Evolutionary conservation across 2,329 filamentous ascomycete species (phyloP), one percentile per base, ranked within the genome.

Genomic region (Macrophomina tecta): DNA sequence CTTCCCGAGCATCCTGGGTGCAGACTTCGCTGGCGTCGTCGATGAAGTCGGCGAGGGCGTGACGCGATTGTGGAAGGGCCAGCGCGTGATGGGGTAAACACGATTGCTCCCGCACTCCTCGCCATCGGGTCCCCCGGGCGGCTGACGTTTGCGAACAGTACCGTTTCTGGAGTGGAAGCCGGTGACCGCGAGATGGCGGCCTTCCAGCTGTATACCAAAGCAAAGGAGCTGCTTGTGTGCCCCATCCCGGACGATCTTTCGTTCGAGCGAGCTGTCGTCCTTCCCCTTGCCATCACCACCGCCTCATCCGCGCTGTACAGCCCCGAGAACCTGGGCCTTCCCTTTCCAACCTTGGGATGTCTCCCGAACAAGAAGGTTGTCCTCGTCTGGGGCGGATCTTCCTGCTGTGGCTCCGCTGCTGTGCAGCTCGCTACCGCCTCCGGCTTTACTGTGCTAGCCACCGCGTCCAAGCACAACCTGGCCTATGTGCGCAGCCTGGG

Each of bases 371-470:
- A 51, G 14, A 75, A 80, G 58, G 71, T 75, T 55, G 46, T 83
- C 0, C 70, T 86, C 5, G 72, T 86, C 14, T 87, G 83, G 82
- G 85, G 85, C n/a, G 86, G 84, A 0, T 79, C 82, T 2, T 80
- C 81, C 0, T 78, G 76, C 16, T 82, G 84, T 0, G 83, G 84
- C 1, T 78, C 78, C 48, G 80, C 78, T 51, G 81, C 80, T 0
- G 79, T 85, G 11, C 84, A 86, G 68, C 74, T 85, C 0, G 78
- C 79, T 1, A 72, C 75, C 5, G 78, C 77, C 0, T 78, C 81
- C 0, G 83, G 83, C 0, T 83, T 81, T 67, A 73, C 81, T 14
- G 82, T 86, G 11, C 70, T 84, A 48, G 73, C 80, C 0, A 83
- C 81, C 0, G 77, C 78, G 0, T 82, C 80, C 0, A 70, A 75